Conservation (phyloP, 306 rosid genomes). For the Quercus dentata region DNA sequence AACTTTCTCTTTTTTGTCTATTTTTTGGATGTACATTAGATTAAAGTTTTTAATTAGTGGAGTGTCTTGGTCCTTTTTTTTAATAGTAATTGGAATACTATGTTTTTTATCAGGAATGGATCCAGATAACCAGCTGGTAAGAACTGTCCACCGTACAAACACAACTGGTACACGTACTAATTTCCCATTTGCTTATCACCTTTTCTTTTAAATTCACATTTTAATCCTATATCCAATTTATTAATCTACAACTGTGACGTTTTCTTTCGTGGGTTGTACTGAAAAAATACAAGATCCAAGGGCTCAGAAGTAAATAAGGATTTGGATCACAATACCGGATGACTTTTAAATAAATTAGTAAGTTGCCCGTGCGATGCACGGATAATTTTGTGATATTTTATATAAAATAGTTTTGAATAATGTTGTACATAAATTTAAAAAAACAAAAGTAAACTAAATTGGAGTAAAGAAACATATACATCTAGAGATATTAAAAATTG, state of each 20-base stretch:
- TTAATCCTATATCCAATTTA: not conserved
- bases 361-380: no score
- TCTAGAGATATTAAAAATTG: no score
- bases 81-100: not conserved
- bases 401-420: no score
- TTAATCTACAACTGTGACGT: not conserved
- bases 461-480: no score
- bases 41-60: not conserved
- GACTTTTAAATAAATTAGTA: not conserved
- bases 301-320: not conserved
- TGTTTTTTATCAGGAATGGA: not conserved
- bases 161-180: not conserved
- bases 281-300: constrained; percentile 21
- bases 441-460: no score
- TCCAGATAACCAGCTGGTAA: constrained; percentile 16
- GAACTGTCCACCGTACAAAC: not conserved
- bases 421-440: no score
- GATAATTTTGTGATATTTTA: no score
- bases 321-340: no score
- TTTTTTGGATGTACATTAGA: not conserved
- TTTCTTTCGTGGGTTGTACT: not conserved
- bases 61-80: not conserved
- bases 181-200: not conserved
- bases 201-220: not conserved
- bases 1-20: not conserved